phyloP scores from a whole-genome alignment of 768 basidiomycete species.

The Russula ochroleuca region DNA sequence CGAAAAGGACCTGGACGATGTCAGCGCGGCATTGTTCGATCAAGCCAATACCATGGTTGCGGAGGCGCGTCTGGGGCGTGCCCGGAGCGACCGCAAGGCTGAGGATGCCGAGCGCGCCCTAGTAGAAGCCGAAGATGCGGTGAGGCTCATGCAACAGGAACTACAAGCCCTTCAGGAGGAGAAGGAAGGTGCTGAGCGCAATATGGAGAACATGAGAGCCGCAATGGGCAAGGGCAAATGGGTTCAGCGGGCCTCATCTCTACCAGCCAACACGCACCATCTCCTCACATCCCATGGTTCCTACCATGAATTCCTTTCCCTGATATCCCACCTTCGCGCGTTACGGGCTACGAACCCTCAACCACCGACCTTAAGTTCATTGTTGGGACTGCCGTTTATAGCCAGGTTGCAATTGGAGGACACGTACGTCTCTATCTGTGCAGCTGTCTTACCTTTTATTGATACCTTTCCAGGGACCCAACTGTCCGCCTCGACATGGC shows the following conservation, averaged over 20 bases:
- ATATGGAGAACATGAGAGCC: slow-evolving; percentile 45
- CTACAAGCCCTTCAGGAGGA: slow-evolving; percentile 72
- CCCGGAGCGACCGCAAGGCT: slow-evolving; percentile 69
- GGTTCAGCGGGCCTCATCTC: slow-evolving; percentile 41
- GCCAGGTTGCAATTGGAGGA: slow-evolving; percentile 75
- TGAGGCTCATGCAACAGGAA: slow-evolving; percentile 77
- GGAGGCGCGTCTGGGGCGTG: slow-evolving; percentile 67
- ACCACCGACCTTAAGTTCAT: slow-evolving; percentile 64
- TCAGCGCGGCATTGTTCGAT: slow-evolving; percentile 83
- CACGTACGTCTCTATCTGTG: slow-evolving; percentile 57
- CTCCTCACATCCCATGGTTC: slow-evolving; percentile 67
- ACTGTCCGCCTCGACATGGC: slow-evolving; percentile 91
- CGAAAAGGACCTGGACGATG: slow-evolving; percentile 91
- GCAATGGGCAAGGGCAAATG: slow-evolving; percentile 69
- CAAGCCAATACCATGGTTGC: slow-evolving; percentile 99
- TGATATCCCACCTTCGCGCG: slow-evolving; percentile 70
- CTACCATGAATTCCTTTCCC: slow-evolving; percentile 75
- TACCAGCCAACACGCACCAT: slow-evolving; percentile 35
- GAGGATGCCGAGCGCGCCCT: slow-evolving; percentile 73
- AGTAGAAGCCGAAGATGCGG: slow-evolving; percentile 80
- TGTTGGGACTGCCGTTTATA: slow-evolving; percentile 76
- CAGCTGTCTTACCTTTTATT: slow-evolving; percentile 25
- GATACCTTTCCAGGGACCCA: slow-evolving; percentile 60
- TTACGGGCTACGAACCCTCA: slow-evolving; percentile 58
- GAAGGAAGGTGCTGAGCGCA: slow-evolving; percentile 57